Conservation (phyloP, 305 asterid genomes). For the Solanum chacoense region DNA sequence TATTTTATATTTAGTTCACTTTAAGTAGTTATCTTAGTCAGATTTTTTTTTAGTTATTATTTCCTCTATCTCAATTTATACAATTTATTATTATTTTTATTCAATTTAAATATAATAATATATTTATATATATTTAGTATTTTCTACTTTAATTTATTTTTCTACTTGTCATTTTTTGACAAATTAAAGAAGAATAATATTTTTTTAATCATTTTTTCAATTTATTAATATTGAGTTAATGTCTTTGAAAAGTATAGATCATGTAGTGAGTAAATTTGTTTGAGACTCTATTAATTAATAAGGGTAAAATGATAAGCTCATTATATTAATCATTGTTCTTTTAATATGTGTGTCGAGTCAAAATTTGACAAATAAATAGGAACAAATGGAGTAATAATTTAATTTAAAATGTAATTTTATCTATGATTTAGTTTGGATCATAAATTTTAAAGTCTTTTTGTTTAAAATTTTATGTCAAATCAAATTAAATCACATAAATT, state of each 20-base stretch:
- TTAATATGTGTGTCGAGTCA: too few species aligned
- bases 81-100: accelerated
- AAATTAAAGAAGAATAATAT: too few species aligned
- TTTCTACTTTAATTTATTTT: too few species aligned
- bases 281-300: too few species aligned
- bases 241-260: neutral
- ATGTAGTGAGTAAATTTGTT: neutral
- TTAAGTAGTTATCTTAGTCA: neutral
- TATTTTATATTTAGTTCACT: neutral
- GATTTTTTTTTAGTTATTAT: too few species aligned
- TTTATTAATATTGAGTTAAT: neutral
- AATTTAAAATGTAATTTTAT: too few species aligned
- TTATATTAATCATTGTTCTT: accelerated
- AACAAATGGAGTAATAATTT: neutral
- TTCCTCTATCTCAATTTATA: too few species aligned
- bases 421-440: neutral
- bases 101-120: neutral
- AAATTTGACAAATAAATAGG: too few species aligned
- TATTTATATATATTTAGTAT: too few species aligned
- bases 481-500: neutral
- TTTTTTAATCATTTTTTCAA: too few species aligned
- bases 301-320: neutral
- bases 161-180: too few species aligned
- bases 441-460: too few species aligned
- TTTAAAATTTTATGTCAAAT: neutral